phyloP scores from a whole-genome alignment of 805 yeast genomes.

The Ogataea zsoltii region DNA sequence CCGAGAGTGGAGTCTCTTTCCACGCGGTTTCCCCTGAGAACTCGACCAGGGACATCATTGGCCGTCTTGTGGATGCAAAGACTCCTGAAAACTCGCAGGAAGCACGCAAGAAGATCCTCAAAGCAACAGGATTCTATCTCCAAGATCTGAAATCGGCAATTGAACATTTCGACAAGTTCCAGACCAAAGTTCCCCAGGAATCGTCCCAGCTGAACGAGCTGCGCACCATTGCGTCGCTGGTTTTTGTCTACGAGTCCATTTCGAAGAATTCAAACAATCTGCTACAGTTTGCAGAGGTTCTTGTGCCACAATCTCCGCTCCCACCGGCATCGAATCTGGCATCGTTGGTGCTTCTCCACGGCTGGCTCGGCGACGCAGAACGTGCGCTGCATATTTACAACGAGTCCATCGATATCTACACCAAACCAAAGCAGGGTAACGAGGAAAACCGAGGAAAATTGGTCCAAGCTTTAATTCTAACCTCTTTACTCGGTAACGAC shows the following conservation, averaged over 20 bases:
- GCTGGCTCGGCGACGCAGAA: slow-evolving; percentile 33
- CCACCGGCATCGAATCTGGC: slow-evolving; percentile 30
- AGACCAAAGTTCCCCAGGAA: slow-evolving; percentile 27
- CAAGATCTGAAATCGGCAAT: slow-evolving; percentile 25
- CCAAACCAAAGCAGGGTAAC: slow-evolving; percentile 18
- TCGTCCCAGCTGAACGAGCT: slow-evolving; percentile 21
- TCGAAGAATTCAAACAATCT: slow-evolving; percentile 11
- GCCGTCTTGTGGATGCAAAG: slow-evolving; percentile 17
- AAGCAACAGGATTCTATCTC: slow-evolving; percentile 27
- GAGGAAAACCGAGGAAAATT: slow-evolving; percentile 21
- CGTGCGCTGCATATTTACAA: slow-evolving; percentile 35
- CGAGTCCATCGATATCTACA: slow-evolving; percentile 22
- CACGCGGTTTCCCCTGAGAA: neutral
- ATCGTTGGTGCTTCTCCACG: slow-evolving; percentile 26
- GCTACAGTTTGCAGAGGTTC: slow-evolving; percentile 27
- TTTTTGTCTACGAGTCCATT: slow-evolving; percentile 27
- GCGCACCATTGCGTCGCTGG: slow-evolving; percentile 25
- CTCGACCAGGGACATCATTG: slow-evolving; percentile 10
- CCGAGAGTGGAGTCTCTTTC: slow-evolving; percentile 1
- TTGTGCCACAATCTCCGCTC: slow-evolving; percentile 29
- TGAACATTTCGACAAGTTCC: slow-evolving; percentile 26
- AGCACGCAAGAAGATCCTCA: slow-evolving; percentile 18
- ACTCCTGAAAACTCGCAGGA: slow-evolving; percentile 14
- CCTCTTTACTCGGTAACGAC: slow-evolving; percentile 28
- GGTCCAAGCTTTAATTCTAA: slow-evolving; percentile 29